Base-by-base conservation (phyloP, 192 early-diverging fungal genomes). In the Thoreauomyces humboldtii region DNA sequence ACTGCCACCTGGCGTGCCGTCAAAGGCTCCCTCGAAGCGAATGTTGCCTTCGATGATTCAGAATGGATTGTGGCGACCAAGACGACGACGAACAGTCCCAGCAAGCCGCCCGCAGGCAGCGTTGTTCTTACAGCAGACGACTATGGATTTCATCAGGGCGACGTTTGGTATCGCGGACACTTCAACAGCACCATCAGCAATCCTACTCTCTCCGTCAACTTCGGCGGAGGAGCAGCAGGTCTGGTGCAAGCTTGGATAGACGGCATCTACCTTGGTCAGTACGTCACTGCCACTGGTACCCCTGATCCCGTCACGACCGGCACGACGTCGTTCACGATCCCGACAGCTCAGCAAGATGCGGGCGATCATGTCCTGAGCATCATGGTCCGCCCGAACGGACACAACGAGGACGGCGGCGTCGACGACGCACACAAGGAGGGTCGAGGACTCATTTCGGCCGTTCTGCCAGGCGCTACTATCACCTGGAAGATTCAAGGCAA, bases 401-500 rank as follows among this genome's bases (percentile, higher is more conserved):
- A 41, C n/a, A 41, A 41, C 38, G 11, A 41, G n/a, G 38, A 41
- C 38, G 38, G 38, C 9, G 38, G 11, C n/a, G 38, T 41, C 11
- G n/a, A 41, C 38, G 38, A 41, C n/a, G 38, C 38, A n/a, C 38
- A 41, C 38, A 41, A 41, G n/a, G 38, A 41, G n/a, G 38, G 38
- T 9, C 38, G 38, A 9, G 38, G 38, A 41, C 38, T 41, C 38
- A 41, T 41, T 41, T 9, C 11, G 11, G 38, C n/a, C 38, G n/a
- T n/a, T n/a, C 9, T 41, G 11, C 38, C 38, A 9, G 38, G 38
- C n/a, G 9, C 38, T n/a, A n/a, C 38, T n/a, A 41, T 41, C 38
- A 41, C 38, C 38, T 50, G 47, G 47, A 50, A 50, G 22, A 50
- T 50, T 24, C 47, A 50, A 24, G 47, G 47, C 22, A 50, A 9